Evolutionary conservation across 169 alveolate genomes (phyloP).

Genomic region (Prorocentrum cordatum): DNA sequence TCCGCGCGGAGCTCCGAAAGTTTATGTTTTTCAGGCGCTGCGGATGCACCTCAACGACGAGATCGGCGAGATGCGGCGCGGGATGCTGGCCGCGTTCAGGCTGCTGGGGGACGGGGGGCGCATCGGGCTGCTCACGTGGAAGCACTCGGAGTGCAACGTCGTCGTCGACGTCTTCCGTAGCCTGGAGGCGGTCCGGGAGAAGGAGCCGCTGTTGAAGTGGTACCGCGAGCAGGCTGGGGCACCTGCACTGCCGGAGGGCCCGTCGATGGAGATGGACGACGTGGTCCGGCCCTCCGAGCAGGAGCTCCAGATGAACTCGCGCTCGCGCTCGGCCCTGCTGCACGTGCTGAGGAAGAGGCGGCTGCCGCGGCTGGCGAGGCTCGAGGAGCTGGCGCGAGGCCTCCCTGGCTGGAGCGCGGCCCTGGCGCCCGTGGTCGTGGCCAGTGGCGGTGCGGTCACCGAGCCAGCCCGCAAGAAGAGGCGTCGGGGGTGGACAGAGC

Average conservation of each 20-base stretch:
- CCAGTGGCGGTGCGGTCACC: no score
- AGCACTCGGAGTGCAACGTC: slow-evolving; percentile 37
- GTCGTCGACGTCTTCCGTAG: slow-evolving; percentile 38
- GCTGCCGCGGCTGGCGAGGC: no score
- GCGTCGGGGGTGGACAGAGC: no score
- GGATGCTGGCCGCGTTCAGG: not conserved
- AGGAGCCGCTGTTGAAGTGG: slow-evolving; percentile 56
- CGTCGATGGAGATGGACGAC: slow-evolving; percentile 62
- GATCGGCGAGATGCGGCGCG: slow-evolving; percentile 41
- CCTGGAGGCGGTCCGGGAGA: slow-evolving; percentile 48
- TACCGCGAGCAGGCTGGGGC: not conserved
- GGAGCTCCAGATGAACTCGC: slow-evolving; percentile 38
- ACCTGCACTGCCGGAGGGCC: slow-evolving; percentile 11
- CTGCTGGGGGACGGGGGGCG: slow-evolving; percentile 44
- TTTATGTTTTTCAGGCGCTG: slow-evolving; percentile 19
- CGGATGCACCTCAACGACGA: slow-evolving; percentile 33
- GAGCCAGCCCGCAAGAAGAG: no score
- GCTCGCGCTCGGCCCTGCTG: slow-evolving; percentile 57
- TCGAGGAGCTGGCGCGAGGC: no score
- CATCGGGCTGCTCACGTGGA: slow-evolving; percentile 45
- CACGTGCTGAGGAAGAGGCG: slow-evolving; percentile 39
- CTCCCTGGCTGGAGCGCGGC: no score
- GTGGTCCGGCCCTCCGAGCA: slow-evolving; percentile 36
- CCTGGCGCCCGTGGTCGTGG: no score
- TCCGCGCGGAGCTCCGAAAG: no score